Conservation (phyloP, 2,329 filamentous ascomycete species). For the Arthrobotrys conoides region DNA sequence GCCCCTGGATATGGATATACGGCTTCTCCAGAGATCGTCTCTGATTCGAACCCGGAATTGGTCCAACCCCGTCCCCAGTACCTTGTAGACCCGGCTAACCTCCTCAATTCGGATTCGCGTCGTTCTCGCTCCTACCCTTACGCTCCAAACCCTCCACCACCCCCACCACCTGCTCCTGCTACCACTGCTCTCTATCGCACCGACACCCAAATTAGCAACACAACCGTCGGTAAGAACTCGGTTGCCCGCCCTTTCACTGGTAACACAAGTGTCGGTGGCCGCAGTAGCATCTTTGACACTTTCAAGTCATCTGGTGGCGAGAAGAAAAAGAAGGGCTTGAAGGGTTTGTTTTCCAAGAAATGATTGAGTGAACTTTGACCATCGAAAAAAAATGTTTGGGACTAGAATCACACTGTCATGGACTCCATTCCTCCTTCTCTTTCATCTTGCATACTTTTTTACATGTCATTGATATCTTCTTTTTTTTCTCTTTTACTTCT, state of each 20-base stretch:
- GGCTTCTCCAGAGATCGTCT: slow-evolving; percentile 42
- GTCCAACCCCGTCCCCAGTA: slow-evolving; percentile 58
- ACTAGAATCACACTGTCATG: slow-evolving; percentile 15
- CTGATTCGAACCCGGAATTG: slow-evolving; percentile 51
- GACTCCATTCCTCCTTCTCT: neutral
- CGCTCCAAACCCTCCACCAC: slow-evolving; percentile 17
- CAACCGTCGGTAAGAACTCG: slow-evolving; percentile 43
- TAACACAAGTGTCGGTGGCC: neutral
- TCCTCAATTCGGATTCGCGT: slow-evolving; percentile 39
- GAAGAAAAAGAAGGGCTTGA: slow-evolving; percentile 58
- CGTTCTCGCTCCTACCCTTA: slow-evolving; percentile 39
- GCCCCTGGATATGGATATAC: slow-evolving; percentile 42
- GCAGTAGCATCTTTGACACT: slow-evolving; percentile 34
- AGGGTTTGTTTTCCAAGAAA: slow-evolving; percentile 56
- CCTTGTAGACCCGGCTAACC: slow-evolving; percentile 45
- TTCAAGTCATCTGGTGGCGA: slow-evolving; percentile 38
- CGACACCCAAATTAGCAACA: slow-evolving; percentile 39
- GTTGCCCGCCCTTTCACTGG: slow-evolving; percentile 27
- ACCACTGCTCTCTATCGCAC: slow-evolving; percentile 41
- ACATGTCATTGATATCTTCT: slow-evolving; percentile 35
- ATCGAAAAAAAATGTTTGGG: slow-evolving; percentile 9
- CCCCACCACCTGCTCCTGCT: slow-evolving; percentile 1
- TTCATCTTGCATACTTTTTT: slow-evolving; percentile 2
- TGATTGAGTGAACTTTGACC: slow-evolving; percentile 38
- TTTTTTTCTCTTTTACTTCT: neutral